Base-by-base conservation (phyloP, 2,329 filamentous ascomycete genomes). In the Graphilbum fragrans region DNA sequence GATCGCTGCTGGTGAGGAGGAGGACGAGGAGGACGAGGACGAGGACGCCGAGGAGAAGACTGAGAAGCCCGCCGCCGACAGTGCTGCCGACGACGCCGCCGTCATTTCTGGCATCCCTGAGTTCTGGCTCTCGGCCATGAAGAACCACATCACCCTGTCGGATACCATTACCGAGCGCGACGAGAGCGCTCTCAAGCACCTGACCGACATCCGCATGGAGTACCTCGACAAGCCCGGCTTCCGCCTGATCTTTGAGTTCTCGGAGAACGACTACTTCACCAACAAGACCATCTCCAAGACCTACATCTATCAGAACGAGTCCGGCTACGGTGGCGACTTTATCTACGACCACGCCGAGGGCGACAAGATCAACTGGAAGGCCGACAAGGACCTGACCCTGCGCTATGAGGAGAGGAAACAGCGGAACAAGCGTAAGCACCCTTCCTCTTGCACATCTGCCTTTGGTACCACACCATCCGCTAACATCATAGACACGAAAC, bases 111-210 rank as follows among this genome's bases (percentile, higher is more conserved):
- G 92, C 63, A 95, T 98, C 49, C 92, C 92, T 49, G 92, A 98
- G 67, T 98, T 98, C 75, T 98, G 92, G 92, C 74, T 98, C 39
- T 95, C 90, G 47, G 90, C 93, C 53, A 96, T 98, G 90, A 98
- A 98, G 77, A 98, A 98, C 72, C 90, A 95, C 63, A 78, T 92
- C 56, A 94, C 88, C 23, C 80, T 98, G 43, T 86, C 90, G 43
- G 93, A 98, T 67, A 94, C 95, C 78, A 95, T 98, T 61, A 98
- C 92, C 55, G 92, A 96, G 56, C 84, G 87, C 50, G 92, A 98
- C 59, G 92, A 98, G 75, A 80, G 77, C 52, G 92, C 88, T 41
- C 80, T 98, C 44, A 94, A 93, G 69, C 74, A 82, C 58, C 73
- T 98, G 44, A 81, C 75, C 51, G 90, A 98, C 60, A 86, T 98